Evolutionary conservation across 257 asterid species (phyloP).

Genomic region (Coffea eugenioides): DNA sequence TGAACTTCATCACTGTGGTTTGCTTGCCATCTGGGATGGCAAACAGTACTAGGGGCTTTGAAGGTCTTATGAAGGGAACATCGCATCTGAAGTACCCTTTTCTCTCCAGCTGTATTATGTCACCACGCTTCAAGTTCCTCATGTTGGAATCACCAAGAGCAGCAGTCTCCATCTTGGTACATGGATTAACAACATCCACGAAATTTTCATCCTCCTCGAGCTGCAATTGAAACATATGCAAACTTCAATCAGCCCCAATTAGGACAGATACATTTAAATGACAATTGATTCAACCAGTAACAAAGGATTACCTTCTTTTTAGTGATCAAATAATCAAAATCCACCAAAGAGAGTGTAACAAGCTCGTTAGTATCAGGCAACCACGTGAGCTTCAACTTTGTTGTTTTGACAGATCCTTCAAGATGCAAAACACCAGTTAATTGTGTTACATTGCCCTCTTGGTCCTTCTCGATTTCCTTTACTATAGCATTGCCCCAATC

Average conservation of each 20-base stretch:
- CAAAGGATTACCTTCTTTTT: constrained; percentile 75
- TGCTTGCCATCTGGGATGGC: constrained; percentile 94
- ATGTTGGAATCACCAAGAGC: constrained; percentile 86
- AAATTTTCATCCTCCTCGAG: constrained; percentile 92
- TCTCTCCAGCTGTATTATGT: constrained; percentile 81
- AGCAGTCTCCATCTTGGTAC: constrained; percentile 60
- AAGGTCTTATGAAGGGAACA: constrained; percentile 59
- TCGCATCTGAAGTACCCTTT: constrained; percentile 93
- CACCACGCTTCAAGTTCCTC: constrained; percentile 84
- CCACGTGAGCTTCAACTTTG: constrained; percentile 96
- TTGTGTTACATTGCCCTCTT: constrained; percentile 59
- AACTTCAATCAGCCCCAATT: background rate
- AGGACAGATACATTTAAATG: background rate
- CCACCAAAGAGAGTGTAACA: constrained; percentile 60
- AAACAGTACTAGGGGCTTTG: constrained; percentile 65
- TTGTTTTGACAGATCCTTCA: constrained; percentile 84
- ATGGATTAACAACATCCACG: constrained; percentile 67
- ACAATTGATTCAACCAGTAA: background rate
- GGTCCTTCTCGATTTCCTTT: constrained; percentile 73
- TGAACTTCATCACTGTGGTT: constrained; percentile 55
- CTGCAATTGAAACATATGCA: constrained; percentile 38
- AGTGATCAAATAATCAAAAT: constrained; percentile 80
- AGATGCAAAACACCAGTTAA: constrained; percentile 79
- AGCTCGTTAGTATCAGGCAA: constrained; percentile 71
- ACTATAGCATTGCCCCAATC: constrained; percentile 97